Evolutionary conservation across 768 basidiomycete species (phyloP), one percentile per base, ranked within the genome.

Genomic region (Kwoniella heveanensis): DNA sequence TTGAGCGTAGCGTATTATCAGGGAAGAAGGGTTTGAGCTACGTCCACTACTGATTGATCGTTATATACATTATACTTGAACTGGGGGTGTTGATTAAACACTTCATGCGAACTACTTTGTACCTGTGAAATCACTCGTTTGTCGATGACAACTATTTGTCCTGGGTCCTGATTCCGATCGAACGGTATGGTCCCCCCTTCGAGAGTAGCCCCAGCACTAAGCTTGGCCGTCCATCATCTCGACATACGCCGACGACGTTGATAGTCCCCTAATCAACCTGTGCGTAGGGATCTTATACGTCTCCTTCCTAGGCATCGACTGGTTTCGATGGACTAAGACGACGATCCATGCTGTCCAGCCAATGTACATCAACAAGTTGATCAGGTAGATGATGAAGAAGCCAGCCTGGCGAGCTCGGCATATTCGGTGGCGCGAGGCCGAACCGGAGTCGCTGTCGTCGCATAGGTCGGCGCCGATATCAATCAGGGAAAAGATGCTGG

Each of bases 321-420:
- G 50, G 27, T 12, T 37, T 32, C 25, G 25, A 17, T 50, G 30
- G 24, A 59, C 48, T 3, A 51, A 1, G 1, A 21, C 22, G 30
- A 59, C 48, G 47, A 59, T 36, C 57, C 57, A 59, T 13, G 48
- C 32, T n/a, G 57, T 51, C 57, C 57, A 59, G 25, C 48, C 57
- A 27, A 51, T 30, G 49, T 59, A 48, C 5, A 48, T 5, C 7
- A 57, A n/a, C 4, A 59, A 13, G 24, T 13, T 27, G n/a, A 51
- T 24, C 26, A 50, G 21, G 39, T 24, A 59, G 6, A 59, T 24
- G 21, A 59, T 30, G 21, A 32, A 19, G n/a, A 59, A 22, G 30
- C 19, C 57, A 22, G 48, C 48, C 17, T 21, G 27, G 4, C 24
- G 10, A 30, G 48, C 27, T 37, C 29, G 48, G 48, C 57, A 59